A percentile compares a stretch with the other conserved stretches of the same genome.
Conservation (phyloP, 257 asterid genomes). For the Fraxinus anomala region DNA sequence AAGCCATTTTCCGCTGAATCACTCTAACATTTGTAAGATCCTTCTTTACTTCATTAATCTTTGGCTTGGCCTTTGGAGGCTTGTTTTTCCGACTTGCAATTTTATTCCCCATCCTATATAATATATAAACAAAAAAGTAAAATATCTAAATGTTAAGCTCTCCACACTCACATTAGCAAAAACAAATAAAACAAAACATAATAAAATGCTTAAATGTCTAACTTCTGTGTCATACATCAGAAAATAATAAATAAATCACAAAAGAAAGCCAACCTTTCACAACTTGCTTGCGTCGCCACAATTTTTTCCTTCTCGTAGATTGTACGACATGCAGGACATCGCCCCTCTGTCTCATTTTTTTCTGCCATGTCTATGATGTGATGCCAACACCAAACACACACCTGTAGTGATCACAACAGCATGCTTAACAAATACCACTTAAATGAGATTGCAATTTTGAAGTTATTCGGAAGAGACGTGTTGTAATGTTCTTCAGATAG, state of each 20-base stretch:
- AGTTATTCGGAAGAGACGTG: background rate
- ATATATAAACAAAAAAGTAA: slow-evolving; percentile 14
- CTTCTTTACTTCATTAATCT: slow-evolving; percentile 72
- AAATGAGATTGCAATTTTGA: background rate
- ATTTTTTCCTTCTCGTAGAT: slow-evolving; percentile 87
- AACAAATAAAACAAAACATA: background rate
- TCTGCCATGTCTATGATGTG: slow-evolving; percentile 95
- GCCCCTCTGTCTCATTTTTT: slow-evolving; percentile 82
- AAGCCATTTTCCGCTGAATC: slow-evolving; percentile 93
- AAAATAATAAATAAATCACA: slow-evolving; percentile 20
- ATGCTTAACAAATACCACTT: background rate
- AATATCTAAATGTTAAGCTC: slow-evolving; percentile 21
- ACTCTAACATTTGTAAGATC: slow-evolving; percentile 87
- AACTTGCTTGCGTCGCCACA: slow-evolving; percentile 73
- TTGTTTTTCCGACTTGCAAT: slow-evolving; percentile 61
- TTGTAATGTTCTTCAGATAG: background rate
- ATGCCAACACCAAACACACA: slow-evolving; percentile 99
- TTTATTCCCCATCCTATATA: slow-evolving; percentile 52
- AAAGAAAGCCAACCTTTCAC: slow-evolving; percentile 57
- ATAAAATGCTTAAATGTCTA: slow-evolving; percentile 24
- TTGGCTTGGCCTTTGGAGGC: slow-evolving; percentile 80
- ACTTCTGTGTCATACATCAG: slow-evolving; percentile 16
- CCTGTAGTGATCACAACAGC: slow-evolving; percentile 33
- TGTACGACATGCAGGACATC: slow-evolving; percentile 91
- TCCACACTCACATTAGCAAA: slow-evolving; percentile 16